Percentiles rank a stretch among this genome's conserved stretches.
Conservation (phyloP, 176 grass and related monocot species). For the Avena atlantica region DNA sequence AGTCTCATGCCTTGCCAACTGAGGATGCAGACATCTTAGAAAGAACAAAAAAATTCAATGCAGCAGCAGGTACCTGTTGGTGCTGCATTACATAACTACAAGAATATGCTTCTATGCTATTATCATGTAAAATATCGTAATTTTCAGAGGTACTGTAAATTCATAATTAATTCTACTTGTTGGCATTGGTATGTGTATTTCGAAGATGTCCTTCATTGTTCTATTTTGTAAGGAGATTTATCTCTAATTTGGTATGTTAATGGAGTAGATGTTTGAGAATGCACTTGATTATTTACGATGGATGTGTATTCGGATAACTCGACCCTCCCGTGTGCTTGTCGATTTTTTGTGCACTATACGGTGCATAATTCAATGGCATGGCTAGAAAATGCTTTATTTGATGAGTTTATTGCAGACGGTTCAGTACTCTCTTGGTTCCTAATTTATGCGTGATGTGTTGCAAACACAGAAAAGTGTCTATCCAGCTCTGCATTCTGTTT, state of each 20-base stretch:
- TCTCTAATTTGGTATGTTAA: background rate
- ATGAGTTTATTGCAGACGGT: background rate
- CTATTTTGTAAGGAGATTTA: background rate
- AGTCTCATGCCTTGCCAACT: background rate
- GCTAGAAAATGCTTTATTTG: background rate
- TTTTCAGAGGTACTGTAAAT: background rate
- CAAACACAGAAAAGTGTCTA: background rate
- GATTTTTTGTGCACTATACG: constrained; percentile 1
- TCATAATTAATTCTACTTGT: background rate
- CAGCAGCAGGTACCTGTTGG: background rate
- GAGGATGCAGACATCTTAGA: constrained; percentile 5
- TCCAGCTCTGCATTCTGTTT: background rate
- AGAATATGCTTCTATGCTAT: background rate
- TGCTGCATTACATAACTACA: background rate
- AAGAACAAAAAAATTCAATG: background rate
- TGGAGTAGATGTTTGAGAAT: background rate
- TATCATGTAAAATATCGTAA: constrained; percentile 10
- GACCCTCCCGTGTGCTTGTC: background rate
- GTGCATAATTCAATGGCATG: constrained; percentile 8
- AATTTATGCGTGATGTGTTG: too few species aligned
- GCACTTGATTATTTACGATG: background rate
- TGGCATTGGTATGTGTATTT: background rate
- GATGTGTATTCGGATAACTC: constrained; percentile 3
- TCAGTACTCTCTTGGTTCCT: background rate
- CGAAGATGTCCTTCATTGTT: background rate